phyloP scores from a whole-genome alignment of 192 early-diverging fungal species.

The Physocladia obscura region DNA sequence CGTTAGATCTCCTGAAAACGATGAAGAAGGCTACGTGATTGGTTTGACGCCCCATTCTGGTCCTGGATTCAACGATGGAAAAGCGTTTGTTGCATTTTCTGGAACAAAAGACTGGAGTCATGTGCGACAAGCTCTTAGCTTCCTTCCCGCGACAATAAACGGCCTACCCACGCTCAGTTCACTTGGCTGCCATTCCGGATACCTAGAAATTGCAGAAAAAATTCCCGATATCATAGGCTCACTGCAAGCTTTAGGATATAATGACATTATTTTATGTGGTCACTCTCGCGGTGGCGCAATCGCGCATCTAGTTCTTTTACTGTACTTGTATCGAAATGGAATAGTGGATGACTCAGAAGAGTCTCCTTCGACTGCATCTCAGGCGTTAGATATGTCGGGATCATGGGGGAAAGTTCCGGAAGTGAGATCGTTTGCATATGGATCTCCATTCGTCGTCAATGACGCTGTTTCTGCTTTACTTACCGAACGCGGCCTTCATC shows the following conservation, averaged over 20 bases:
- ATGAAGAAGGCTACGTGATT: conserved; percentile 33
- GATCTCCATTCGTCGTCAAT: conserved; percentile 33
- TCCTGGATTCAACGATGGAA: conserved; percentile 13
- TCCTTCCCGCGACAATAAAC: conserved; percentile 32
- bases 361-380: background rate
- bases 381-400: conserved; percentile 7
- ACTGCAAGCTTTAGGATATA: conserved; percentile 17
- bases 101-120: conserved; percentile 37
- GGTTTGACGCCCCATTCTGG: conserved; percentile 16
- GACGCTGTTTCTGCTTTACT: conserved; percentile 24
- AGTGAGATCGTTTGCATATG: conserved; percentile 27
- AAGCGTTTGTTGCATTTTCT: conserved; percentile 25
- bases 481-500: conserved; percentile 19
- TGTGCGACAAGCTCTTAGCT: conserved; percentile 28
- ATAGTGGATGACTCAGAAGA: conserved; percentile 18
- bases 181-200: conserved; percentile 32
- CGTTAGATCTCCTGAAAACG: conserved; percentile 3
- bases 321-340: conserved; percentile 32
- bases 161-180: conserved; percentile 27
- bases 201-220: conserved; percentile 31
- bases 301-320: conserved; percentile 27
- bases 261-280: conserved; percentile 29
- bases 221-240: conserved; percentile 31
- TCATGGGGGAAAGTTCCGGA: background rate
- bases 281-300: conserved; percentile 32